phyloP scores from a whole-genome alignment of 257 asterid species.

The Ajuga chamaepitys region DNA sequence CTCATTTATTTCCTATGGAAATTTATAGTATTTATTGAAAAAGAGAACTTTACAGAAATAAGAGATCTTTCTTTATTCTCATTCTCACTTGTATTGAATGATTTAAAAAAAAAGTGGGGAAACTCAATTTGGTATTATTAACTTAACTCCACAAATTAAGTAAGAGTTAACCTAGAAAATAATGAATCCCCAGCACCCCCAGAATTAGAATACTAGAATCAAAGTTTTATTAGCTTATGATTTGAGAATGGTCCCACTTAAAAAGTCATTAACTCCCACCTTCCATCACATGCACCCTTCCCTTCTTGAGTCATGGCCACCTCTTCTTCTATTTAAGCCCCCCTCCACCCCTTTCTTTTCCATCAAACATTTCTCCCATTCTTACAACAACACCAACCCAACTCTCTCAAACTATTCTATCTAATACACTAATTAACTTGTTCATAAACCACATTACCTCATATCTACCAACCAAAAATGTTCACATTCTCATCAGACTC shows the following conservation, averaged over 20 bases:
- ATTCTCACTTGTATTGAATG: slow-evolving; percentile 7
- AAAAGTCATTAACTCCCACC: slow-evolving; percentile 28
- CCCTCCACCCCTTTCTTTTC: background rate
- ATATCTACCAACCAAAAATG: slow-evolving; percentile 15
- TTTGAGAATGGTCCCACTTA: slow-evolving; percentile 32
- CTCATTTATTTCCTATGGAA: background rate
- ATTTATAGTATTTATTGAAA: background rate
- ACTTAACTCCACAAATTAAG: slow-evolving; percentile 12
- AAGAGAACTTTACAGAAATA: background rate
- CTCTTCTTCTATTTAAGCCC: slow-evolving; percentile 32
- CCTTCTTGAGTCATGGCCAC: slow-evolving; percentile 8
- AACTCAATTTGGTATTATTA: slow-evolving; percentile 13
- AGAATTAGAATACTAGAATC: slow-evolving; percentile 17
- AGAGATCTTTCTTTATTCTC: slow-evolving; percentile 4
- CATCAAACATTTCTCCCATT: slow-evolving; percentile 7
- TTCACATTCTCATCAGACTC: slow-evolving; percentile 20
- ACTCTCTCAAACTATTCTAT: background rate
- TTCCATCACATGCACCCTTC: slow-evolving; percentile 41
- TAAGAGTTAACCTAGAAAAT: background rate
- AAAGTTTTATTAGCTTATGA: slow-evolving; percentile 31
- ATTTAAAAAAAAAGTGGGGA: background rate
- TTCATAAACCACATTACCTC: background rate
- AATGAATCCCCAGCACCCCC: background rate
- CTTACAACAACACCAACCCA: background rate
- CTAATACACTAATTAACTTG: background rate